Evolutionary conservation across 331 rosid species (phyloP).

Genomic region (Quercus tomentella): DNA sequence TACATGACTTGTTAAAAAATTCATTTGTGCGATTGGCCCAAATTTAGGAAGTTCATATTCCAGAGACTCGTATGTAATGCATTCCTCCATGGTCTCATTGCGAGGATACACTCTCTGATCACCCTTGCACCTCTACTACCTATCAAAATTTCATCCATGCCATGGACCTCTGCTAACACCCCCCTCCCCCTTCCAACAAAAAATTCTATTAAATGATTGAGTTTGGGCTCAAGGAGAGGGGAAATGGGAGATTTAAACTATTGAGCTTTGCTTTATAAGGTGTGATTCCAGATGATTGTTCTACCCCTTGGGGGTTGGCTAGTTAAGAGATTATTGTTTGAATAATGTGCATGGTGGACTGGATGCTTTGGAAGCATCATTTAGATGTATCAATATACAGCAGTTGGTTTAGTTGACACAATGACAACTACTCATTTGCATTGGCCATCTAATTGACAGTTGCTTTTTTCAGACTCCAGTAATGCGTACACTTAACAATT

Average conservation of each 20-base stretch:
- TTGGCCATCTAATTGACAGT: not conserved
- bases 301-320: no score
- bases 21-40: not conserved
- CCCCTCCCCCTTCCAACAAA: accelerated
- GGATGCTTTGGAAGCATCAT: not conserved
- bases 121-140: not conserved
- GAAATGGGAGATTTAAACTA: no score
- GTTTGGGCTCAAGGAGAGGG: no score
- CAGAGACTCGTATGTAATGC: not conserved
- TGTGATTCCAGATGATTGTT: no score
- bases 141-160: no score
- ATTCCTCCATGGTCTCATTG: not conserved
- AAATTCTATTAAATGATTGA: not conserved
- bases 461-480: not conserved
- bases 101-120: not conserved
- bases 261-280: no score
- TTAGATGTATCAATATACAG: not conserved
- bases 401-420: not conserved
- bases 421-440: no score
- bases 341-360: not conserved
- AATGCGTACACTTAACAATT: not conserved
- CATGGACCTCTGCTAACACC: no score
- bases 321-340: not conserved
- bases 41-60: not conserved
- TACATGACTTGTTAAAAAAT: no score